Base-by-base conservation (phyloP, 495 filamentous ascomycete species). In the Xylaria nigripes region DNA sequence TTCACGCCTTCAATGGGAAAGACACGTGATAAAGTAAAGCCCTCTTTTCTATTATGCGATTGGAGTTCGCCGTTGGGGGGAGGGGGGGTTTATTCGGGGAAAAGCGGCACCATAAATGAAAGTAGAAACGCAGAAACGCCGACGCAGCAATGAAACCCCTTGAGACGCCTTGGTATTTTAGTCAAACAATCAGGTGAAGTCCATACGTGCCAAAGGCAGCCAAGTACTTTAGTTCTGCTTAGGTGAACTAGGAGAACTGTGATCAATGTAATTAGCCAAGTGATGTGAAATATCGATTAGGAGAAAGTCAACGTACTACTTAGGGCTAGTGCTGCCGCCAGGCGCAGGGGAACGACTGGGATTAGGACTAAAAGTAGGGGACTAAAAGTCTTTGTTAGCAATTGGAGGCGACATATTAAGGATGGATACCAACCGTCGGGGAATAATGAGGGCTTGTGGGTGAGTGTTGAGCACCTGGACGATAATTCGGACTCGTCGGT, bases 401-500 rank as follows among this genome's bases (percentile, higher is more conserved):
- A 43, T 19, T 47, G 50, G 27, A 38, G 34, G 18, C 7, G 23
- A 18, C 22, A 6, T 38, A 44, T 45, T 8, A 13, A 25, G 12
- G 24, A 43, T n/a, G 45, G 9, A 2, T 18, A 56, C 59, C 24
- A 59, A 65, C 61, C 62, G 75, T 76, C 25, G 78, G 78, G 27
- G 74, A 80, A 56, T 79, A 79, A 8, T 70, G 63, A 13, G 77
- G 78, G 65, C 76, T 77, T 34, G 77, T 75, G n/a, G 76, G 78
- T 9, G 78, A 76, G 61, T 64, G 60, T 53, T 74, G 74, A 62
- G 65, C 70, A 55, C 67, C 71, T 82, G 58, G 76, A 83, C 38
- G 78, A 76, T 42, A 55, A 6, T 7, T 15, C 23, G 87, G 87
- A 57, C 85, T 88, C 34, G 86, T 89, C 7, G 87, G 87, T 40